phyloP scores from a whole-genome alignment of 2,329 filamentous ascomycete species.

The Aureobasidium namibiae region DNA sequence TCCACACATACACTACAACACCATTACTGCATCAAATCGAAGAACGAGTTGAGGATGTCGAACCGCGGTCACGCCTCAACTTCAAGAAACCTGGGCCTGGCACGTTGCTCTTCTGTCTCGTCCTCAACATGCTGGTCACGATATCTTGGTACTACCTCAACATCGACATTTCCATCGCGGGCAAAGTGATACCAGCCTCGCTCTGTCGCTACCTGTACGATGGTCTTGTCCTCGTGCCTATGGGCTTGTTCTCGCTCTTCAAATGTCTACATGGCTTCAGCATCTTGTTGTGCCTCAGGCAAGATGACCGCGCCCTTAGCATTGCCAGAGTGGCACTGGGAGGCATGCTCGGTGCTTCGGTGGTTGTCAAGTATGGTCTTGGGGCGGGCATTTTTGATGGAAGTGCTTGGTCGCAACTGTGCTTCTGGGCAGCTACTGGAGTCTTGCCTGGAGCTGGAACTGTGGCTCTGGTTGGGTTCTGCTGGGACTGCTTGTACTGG shows the following conservation, averaged over 20 bases:
- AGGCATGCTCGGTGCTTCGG: background rate
- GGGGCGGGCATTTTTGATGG: background rate
- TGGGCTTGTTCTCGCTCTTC: background rate
- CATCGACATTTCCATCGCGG: background rate
- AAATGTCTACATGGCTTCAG: background rate
- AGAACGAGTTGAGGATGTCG: background rate
- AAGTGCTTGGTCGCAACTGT: background rate
- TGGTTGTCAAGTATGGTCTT: background rate
- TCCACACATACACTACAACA: background rate
- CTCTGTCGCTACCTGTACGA: background rate
- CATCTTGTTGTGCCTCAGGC: background rate
- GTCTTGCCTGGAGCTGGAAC: constrained; percentile 1
- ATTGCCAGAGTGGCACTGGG: background rate
- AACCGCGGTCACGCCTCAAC: background rate
- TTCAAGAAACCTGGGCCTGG: background rate
- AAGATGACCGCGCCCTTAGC: background rate
- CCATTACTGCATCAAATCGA: background rate
- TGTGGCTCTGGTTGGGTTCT: background rate
- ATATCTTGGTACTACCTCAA: constrained; percentile 6
- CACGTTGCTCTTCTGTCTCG: background rate
- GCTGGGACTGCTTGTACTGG: background rate
- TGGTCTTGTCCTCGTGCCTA: background rate
- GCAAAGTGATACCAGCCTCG: background rate
- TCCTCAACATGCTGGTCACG: background rate
- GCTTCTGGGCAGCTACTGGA: background rate